Evolutionary conservation across 129 eudicot genomes (phyloP), one percentile per base, ranked within the genome.

Genomic region (Flaveria sonorensis): DNA sequence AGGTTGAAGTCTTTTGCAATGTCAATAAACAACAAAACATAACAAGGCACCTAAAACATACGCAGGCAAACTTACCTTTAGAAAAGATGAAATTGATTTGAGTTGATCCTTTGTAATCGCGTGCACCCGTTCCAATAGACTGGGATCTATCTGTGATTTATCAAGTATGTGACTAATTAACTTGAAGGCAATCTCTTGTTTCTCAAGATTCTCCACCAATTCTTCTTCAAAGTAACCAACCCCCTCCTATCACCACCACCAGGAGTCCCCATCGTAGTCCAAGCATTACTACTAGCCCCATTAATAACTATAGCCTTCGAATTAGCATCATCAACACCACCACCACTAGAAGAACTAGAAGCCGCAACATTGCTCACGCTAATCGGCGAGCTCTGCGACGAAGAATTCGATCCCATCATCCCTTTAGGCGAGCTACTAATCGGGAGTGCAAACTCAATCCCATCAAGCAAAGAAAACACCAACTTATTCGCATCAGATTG

Each of bases 51-150:
- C 39, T 56, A 61, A 69, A 70, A 3, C 72, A 48, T 21, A 23
- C 53, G 55, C 16, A 77, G 20, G 39, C 45, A 71, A 74, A 30
- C 74, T 69, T 86, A 95, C 99, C 90, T 89, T 95, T 48, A 95
- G 74, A 71, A 95, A 95, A 66, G 84, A 78, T 26, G 87, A 66
- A 86, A 90, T 86, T 52, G 88, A 92, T 14, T 85, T 90, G 52
- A 95, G 86, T 74, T 89, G 97, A 79, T 84, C 87, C 81, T 78
- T 89, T 15, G 94, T 90, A 48, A 89, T 81, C 36, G 72, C 65
- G n/a, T 89, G 81, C 82, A 95, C 89, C 69, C 88, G 87, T 81
- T 95, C 96, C 89, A 89, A 71, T 61, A 89, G 87, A 80, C 78
- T 81, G 51, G 85, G 72, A 62, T 95, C 96, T 16, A 89, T 62